A percentile compares a stretch with the other conserved stretches of the same genome.
Conservation (phyloP, 352 stramenopile species). For the Phytophthora vignae region DNA sequence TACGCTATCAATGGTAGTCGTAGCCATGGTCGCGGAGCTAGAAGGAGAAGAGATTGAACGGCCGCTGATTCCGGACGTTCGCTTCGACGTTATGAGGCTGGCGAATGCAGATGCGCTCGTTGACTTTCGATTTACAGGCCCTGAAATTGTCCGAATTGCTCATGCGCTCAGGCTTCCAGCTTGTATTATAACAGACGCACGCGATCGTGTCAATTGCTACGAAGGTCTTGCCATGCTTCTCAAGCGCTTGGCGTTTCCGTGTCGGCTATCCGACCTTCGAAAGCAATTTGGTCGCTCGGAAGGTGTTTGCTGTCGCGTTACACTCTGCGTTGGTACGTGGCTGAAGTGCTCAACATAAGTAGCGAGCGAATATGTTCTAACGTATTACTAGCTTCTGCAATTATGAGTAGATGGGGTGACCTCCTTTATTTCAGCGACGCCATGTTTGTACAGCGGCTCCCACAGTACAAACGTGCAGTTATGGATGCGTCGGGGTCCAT, state of each 20-base stretch:
- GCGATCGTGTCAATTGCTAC: constrained; percentile 2
- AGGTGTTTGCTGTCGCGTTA: constrained; percentile 1
- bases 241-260: neutral
- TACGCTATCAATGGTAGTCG: neutral
- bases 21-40: neutral
- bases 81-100: constrained; percentile 2
- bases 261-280: neutral
- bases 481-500: neutral
- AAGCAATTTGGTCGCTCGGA: constrained; percentile 5
- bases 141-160: neutral
- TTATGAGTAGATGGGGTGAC: too few species aligned
- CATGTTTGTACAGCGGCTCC: neutral
- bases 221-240: neutral
- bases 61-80: constrained; percentile 3
- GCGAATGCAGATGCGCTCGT: neutral
- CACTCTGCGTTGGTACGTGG: neutral
- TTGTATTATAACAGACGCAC: neutral
- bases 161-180: neutral
- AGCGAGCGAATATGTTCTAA: too few species aligned
- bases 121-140: constrained; percentile 1
- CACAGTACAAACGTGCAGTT: constrained; percentile 4
- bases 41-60: constrained; percentile 3
- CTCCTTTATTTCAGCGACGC: neutral
- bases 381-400: too few species aligned
- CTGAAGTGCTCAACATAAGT: too few species aligned